Conservation (phyloP, 1,284 basidiomycete genomes). For the Ganoderma lingzhi region DNA sequence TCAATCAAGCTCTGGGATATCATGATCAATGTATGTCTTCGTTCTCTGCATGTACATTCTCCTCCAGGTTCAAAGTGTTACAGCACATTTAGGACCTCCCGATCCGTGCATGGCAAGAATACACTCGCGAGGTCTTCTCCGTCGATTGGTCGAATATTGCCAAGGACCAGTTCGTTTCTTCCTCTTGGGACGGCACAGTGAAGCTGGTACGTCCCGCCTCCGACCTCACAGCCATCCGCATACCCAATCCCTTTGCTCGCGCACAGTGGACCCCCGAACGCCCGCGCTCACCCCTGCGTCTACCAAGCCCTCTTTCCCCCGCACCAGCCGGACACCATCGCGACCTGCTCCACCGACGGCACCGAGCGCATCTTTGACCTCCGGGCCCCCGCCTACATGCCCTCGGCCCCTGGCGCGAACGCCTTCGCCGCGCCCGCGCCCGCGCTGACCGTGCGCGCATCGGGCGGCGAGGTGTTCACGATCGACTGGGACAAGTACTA, state of each 20-base stretch:
- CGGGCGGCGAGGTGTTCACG: conserved; percentile 77
- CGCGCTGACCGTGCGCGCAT: conserved; percentile 75
- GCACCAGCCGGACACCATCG: conserved; percentile 83
- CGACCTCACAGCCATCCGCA: neutral
- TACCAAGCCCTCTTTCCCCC: conserved; percentile 94
- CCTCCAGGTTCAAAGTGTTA: conserved; percentile 36
- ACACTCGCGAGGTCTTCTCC: conserved; percentile 92
- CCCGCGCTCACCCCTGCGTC: conserved; percentile 81
- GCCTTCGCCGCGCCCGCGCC: conserved; percentile 70
- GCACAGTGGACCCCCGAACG: conserved; percentile 88
- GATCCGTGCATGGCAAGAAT: conserved; percentile 93
- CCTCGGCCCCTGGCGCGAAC: conserved; percentile 45
- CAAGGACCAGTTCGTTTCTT: conserved; percentile 89
- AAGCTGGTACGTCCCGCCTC: conserved; percentile 75
- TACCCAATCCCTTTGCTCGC: neutral
- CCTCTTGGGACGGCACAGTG: conserved; percentile 92
- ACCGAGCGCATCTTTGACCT: conserved; percentile 85
- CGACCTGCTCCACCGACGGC: conserved; percentile 88
- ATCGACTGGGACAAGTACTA: conserved; percentile 96
- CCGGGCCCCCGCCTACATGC: conserved; percentile 58
- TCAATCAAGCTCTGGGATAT: conserved; percentile 93
- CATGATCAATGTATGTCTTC: conserved; percentile 76
- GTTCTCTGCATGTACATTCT: conserved; percentile 18
- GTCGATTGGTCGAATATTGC: conserved; percentile 97
- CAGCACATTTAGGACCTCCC: conserved; percentile 77